Evolutionary conservation across 768 basidiomycete genomes (phyloP).

Genomic region (Crucibulum laeve): DNA sequence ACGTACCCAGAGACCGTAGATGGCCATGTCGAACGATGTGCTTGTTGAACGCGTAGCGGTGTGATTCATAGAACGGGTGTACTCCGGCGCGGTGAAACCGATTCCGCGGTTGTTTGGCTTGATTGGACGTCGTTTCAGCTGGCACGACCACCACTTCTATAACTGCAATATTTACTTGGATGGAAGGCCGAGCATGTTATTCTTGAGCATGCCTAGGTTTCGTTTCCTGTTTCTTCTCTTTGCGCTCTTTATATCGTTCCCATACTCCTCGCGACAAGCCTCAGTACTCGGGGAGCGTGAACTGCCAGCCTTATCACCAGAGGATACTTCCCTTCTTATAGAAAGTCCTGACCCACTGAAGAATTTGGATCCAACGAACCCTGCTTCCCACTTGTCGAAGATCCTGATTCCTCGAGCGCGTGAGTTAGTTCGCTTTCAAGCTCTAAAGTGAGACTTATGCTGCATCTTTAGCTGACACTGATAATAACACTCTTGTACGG

Average conservation of each 20-base stretch:
- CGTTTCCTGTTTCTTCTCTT: slow-evolving; percentile 5
- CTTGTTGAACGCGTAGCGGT: too few relatives aligned
- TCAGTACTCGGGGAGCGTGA: slow-evolving; percentile 36
- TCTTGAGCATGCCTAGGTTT: neutral
- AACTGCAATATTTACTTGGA: too few relatives aligned
- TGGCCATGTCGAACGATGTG: too few relatives aligned
- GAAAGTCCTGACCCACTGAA: slow-evolving; percentile 58
- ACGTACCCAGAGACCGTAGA: slow-evolving; percentile 9
- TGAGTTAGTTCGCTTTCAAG: slow-evolving; percentile 28
- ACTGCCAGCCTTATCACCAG: slow-evolving; percentile 41
- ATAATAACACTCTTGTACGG: slow-evolving; percentile 77
- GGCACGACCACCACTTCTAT: too few relatives aligned
- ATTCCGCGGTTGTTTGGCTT: too few relatives aligned
- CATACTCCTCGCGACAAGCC: slow-evolving; percentile 15
- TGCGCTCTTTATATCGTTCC: slow-evolving; percentile 8
- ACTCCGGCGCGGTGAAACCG: too few relatives aligned
- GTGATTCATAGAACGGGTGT: too few relatives aligned
- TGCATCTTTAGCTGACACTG: slow-evolving; percentile 51
- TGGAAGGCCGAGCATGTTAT: neutral
- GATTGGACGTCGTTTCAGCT: too few relatives aligned
- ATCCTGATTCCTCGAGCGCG: slow-evolving; percentile 83
- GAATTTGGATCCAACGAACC: slow-evolving; percentile 62
- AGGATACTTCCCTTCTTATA: slow-evolving; percentile 47
- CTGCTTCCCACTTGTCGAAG: slow-evolving; percentile 71
- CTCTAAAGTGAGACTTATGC: neutral